These are phyloP conservation scores for Vigna angularis DNA, from an alignment of 306 rosid genomes.

Conservation along the genomic window DNA sequence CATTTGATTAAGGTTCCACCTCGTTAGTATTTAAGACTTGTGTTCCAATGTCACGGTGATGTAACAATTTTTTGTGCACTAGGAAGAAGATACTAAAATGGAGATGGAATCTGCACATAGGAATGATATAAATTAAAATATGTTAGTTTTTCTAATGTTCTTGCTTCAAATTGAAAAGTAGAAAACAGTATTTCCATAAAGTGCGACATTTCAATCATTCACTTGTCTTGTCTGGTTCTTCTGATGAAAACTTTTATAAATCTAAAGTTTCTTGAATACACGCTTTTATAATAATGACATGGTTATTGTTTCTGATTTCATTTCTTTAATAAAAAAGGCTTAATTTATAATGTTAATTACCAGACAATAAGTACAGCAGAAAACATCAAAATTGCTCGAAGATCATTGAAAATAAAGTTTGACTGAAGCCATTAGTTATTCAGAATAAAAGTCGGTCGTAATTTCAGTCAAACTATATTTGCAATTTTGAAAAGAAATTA, in stretches of 20 bases:
- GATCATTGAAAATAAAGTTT: neutral
- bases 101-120: neutral
- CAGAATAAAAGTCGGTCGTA: neutral
- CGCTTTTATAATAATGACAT: neutral
- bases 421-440: neutral
- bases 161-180: neutral
- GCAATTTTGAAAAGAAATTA: neutral
- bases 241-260: no score
- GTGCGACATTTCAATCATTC: neutral
- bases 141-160: neutral
- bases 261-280: neutral
- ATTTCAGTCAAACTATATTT: neutral
- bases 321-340: neutral
- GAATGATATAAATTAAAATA: neutral
- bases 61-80: neutral
- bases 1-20: neutral
- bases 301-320: neutral
- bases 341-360: neutral
- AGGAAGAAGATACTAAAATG: no score
- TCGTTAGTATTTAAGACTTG: neutral
- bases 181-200: neutral
- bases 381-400: neutral
- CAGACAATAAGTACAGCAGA: neutral
- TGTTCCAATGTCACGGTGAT: neutral
- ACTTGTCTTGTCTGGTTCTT: neutral